Percentiles rank a stretch among this genome's conserved stretches.
These are phyloP conservation scores for Chlamydomonas incerta DNA, from an alignment of 139 green algal species.

Conservation along the genomic window DNA sequence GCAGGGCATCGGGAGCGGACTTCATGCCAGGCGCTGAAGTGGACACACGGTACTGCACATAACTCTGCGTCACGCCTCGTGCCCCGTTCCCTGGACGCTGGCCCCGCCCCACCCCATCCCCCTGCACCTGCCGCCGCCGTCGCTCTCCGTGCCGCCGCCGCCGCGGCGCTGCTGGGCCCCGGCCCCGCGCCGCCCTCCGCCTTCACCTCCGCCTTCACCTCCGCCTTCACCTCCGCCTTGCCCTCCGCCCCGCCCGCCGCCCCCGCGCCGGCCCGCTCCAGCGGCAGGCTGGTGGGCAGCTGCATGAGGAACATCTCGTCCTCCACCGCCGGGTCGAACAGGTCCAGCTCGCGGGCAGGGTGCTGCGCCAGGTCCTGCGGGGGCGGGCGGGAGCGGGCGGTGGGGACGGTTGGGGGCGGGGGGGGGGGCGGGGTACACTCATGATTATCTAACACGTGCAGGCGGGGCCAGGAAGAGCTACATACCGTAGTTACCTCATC, in stretches of 20 bases:
- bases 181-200: not conserved
- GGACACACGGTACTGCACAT: no score
- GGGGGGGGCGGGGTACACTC: no score
- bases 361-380: slow-evolving; percentile 5
- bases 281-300: slow-evolving; percentile 69
- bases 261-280: not conserved
- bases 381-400: no score
- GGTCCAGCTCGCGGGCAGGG: slow-evolving; percentile 34
- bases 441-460: no score
- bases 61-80: no score
- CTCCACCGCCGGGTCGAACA: slow-evolving; percentile 28
- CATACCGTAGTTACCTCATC: no score
- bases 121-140: not conserved
- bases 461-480: no score
- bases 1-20: no score
- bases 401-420: no score
- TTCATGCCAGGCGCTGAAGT: no score
- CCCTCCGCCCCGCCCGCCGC: not conserved
- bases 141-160: not conserved
- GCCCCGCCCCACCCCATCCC: not conserved
- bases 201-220: not conserved
- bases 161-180: slow-evolving; percentile 7
- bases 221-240: not conserved
- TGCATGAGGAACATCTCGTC: slow-evolving; percentile 73
- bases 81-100: no score